Conservation (phyloP, 139 green algal genomes). For the Coelastrella sp. region DNA sequence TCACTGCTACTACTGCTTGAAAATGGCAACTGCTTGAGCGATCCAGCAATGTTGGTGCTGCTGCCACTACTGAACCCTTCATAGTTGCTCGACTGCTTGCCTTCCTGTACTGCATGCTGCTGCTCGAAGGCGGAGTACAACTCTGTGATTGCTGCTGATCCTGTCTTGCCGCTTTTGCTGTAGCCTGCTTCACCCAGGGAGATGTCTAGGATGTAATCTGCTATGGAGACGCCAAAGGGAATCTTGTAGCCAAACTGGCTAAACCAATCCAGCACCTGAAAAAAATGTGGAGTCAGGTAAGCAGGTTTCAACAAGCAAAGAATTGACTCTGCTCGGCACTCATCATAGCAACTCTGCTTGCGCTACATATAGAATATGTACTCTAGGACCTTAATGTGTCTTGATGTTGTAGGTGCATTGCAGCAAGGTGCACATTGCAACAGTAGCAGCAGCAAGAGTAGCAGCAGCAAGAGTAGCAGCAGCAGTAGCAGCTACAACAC, state of each 20-base stretch:
- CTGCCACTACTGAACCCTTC: no score
- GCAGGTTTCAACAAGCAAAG: no score
- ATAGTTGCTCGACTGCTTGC: no score
- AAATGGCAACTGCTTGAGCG: neutral
- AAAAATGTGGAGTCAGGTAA: neutral
- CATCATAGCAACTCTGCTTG: no score
- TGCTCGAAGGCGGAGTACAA: conserved; percentile 19
- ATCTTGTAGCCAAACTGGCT: conserved; percentile 63
- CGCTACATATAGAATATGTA: no score
- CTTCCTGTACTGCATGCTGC: neutral
- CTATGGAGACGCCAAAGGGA: conserved; percentile 79
- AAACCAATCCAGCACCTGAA: conserved; percentile 71
- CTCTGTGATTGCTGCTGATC: conserved; percentile 6
- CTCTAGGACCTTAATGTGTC: no score
- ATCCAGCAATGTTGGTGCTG: neutral
- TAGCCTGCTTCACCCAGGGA: conserved; percentile 48
- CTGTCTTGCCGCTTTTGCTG: conserved; percentile 6
- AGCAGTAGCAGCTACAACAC: neutral
- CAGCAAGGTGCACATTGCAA: no score
- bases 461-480: neutral
- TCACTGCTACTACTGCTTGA: neutral
- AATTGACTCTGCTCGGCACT: no score
- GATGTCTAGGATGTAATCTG: conserved; percentile 84
- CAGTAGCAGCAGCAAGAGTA: no score
- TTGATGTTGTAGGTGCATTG: no score